These are phyloP conservation scores for Gypsophila paniculata DNA, from an alignment of 179 eudicot genomes.

Conservation along the genomic window DNA sequence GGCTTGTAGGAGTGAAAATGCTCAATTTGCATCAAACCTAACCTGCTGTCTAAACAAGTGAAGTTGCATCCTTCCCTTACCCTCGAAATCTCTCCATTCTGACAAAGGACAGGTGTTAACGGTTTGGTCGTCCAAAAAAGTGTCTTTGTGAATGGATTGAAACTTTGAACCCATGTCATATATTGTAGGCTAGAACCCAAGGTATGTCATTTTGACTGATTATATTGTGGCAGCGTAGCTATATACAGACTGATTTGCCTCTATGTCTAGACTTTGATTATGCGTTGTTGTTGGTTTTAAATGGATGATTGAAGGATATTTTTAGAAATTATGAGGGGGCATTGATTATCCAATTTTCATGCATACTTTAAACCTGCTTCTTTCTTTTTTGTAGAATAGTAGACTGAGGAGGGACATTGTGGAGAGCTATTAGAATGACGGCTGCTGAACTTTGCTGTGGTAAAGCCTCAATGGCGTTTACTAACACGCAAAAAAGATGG, in stretches of 20 bases:
- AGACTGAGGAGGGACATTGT: conserved; percentile 1
- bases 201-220: not conserved
- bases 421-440: conserved; percentile 22
- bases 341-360: not conserved
- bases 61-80: no score
- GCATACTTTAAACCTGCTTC: not conserved
- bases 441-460: conserved; percentile 35
- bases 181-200: not conserved
- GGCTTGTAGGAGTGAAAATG: not conserved
- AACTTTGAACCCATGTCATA: not conserved
- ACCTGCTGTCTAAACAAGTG: no score
- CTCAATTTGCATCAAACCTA: not conserved
- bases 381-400: conserved; percentile 17
- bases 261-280: not conserved
- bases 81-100: no score
- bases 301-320: not conserved
- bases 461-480: conserved; percentile 21
- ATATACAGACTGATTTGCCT: not conserved
- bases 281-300: not conserved
- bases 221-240: not conserved
- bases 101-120: not conserved
- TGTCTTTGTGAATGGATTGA: not conserved
- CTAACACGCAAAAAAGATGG: conserved; percentile 30
- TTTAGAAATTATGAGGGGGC: not conserved
- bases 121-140: not conserved